Percentiles rank a stretch among this genome's conserved stretches.
These are phyloP conservation scores for Musa schizocarpa DNA, from an alignment of 176 grass and related monocot genomes.

Conservation along the genomic window DNA sequence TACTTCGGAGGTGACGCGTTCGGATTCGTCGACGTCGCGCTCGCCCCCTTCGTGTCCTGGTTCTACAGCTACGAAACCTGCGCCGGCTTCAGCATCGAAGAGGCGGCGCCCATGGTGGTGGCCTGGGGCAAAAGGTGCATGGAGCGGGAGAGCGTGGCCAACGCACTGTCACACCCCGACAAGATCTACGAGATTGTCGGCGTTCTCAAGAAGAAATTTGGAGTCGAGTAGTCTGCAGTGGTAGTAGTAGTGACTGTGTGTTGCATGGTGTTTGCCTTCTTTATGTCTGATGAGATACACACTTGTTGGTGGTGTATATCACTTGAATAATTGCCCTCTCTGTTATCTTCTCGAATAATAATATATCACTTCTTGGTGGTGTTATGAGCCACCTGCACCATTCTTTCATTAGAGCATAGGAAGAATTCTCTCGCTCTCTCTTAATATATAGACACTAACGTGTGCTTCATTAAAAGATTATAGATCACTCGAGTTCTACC, in stretches of 20 bases:
- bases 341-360: too few species aligned
- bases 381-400: neutral
- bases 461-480: too few species aligned
- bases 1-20: slow-evolving; percentile 31
- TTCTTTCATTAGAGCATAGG: too few species aligned
- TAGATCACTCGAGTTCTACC: too few species aligned
- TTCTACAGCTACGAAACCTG: slow-evolving; percentile 30
- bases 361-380: neutral
- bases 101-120: slow-evolving; percentile 11
- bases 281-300: too few species aligned
- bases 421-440: too few species aligned
- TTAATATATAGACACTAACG: too few species aligned
- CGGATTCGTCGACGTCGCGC: slow-evolving; percentile 24
- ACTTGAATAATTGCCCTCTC: too few species aligned
- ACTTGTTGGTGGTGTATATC: too few species aligned
- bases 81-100: slow-evolving; percentile 19
- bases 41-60: slow-evolving; percentile 27
- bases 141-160: too few species aligned
- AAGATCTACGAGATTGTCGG: slow-evolving; percentile 26
- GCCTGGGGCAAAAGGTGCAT: too few species aligned
- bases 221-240: neutral
- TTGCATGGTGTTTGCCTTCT: too few species aligned
- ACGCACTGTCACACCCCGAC: neutral
- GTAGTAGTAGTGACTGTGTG: neutral
- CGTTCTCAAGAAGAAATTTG: slow-evolving; percentile 13